Evolutionary conservation across 2,329 filamentous ascomycete species (phyloP).

Genomic region (Verticillium nubilum): DNA sequence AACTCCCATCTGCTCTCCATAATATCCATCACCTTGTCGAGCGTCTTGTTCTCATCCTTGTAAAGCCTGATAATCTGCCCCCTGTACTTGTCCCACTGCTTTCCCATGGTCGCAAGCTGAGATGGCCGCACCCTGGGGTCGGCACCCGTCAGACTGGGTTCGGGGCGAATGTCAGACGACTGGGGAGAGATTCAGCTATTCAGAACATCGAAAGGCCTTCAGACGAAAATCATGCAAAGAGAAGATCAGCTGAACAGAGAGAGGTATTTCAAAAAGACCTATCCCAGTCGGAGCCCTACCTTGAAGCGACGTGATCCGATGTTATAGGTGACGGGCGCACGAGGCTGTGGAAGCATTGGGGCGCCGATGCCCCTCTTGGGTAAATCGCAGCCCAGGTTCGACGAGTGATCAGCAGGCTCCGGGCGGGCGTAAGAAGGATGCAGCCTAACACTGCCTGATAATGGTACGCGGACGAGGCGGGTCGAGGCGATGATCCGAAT

Average conservation of each 20-base stretch:
- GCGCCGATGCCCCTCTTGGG: neutral
- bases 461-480: neutral
- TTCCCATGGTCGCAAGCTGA: slow-evolving; percentile 33
- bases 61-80: slow-evolving; percentile 32
- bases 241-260: neutral
- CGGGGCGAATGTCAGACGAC: no score
- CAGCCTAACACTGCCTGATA: neutral
- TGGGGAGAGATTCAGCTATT: no score
- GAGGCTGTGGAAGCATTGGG: neutral
- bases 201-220: no score
- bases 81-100: slow-evolving; percentile 33
- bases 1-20: slow-evolving; percentile 34
- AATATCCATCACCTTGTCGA: slow-evolving; percentile 32
- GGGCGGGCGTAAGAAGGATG: neutral
- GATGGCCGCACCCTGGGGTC: no score
- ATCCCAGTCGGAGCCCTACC: neutral
- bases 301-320: neutral
- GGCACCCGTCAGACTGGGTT: no score
- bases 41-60: slow-evolving; percentile 29
- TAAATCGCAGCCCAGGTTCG: neutral
- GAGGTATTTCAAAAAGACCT: neutral
- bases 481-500: no score
- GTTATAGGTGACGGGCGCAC: neutral
- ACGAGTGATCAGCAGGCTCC: neutral
- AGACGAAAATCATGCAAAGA: no score